These are phyloP conservation scores for Spencermartinsiella europaea DNA, from an alignment of 805 yeast genomes.

Conservation along the genomic window DNA sequence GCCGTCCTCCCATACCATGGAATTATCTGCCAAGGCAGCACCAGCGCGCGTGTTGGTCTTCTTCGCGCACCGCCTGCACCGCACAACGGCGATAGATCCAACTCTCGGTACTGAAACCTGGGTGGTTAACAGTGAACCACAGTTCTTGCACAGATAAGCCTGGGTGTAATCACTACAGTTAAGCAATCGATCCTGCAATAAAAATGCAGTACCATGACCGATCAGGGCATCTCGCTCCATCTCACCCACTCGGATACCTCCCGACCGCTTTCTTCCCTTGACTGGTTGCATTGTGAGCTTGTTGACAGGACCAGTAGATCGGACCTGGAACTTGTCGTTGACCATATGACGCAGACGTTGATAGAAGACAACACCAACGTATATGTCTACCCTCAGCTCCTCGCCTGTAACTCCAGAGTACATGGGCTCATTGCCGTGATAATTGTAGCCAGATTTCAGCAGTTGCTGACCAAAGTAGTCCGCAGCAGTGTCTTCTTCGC, in stretches of 20 bases:
- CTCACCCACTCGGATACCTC: constrained; percentile 99
- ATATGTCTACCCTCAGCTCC: constrained; percentile 92
- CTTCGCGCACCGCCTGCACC: constrained; percentile 89
- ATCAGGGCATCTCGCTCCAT: constrained; percentile 99
- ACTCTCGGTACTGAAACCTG: constrained; percentile 88
- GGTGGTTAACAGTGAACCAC: constrained; percentile 89
- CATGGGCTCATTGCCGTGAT: constrained; percentile 98
- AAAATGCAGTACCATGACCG: constrained; percentile 96
- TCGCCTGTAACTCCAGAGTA: constrained; percentile 98
- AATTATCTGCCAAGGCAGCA: constrained; percentile 44
- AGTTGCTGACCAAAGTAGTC: constrained; percentile 96
- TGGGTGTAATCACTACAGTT: constrained; percentile 96
- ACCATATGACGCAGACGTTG: constrained; percentile 99
- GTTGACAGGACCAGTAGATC: constrained; percentile 98
- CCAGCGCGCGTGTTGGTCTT: constrained; percentile 44
- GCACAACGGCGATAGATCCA: constrained; percentile 68
- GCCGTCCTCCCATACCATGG: constrained; percentile 95
- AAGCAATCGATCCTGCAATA: constrained; percentile 88
- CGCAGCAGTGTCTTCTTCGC: constrained; percentile 91
- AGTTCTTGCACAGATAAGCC: constrained; percentile 79
- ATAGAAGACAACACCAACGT: constrained; percentile 94
- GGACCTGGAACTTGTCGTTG: constrained; percentile 97
- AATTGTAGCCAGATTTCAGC: constrained; percentile 82
- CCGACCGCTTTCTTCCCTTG: constrained; percentile 96
- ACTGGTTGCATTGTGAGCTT: constrained; percentile 98